Conservation (phyloP, 495 filamentous ascomycete genomes). For the Penicillium bovifimosum region DNA sequence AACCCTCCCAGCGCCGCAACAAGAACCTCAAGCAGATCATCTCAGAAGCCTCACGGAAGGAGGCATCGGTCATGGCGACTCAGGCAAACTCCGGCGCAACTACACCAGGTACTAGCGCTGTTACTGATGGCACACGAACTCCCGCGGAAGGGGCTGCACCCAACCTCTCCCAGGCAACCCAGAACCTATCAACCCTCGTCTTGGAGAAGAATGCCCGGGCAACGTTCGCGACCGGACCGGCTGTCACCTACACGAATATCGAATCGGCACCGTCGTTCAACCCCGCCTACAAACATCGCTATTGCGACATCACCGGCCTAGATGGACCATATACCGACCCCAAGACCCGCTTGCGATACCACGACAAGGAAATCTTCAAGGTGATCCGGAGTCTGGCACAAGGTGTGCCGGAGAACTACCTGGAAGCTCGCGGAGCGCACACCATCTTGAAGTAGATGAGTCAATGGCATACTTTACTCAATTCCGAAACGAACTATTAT, state of each 20-base stretch:
- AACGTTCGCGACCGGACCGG: slow-evolving; percentile 49
- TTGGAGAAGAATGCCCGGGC: slow-evolving; percentile 63
- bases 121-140: slow-evolving; percentile 49
- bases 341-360: slow-evolving; percentile 85
- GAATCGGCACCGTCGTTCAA: slow-evolving; percentile 81
- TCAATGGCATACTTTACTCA: background rate
- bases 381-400: slow-evolving; percentile 71
- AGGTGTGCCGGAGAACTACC: slow-evolving; percentile 75
- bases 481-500: background rate
- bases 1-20: slow-evolving; percentile 87
- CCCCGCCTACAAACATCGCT: slow-evolving; percentile 67
- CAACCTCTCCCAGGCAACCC: slow-evolving; percentile 77
- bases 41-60: slow-evolving; percentile 79
- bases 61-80: slow-evolving; percentile 71
- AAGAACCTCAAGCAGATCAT: slow-evolving; percentile 97
- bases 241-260: slow-evolving; percentile 90
- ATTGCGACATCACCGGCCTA: slow-evolving; percentile 93
- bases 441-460: slow-evolving; percentile 73
- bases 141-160: slow-evolving; percentile 52
- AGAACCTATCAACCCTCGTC: slow-evolving; percentile 77
- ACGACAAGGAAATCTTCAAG: slow-evolving; percentile 82
- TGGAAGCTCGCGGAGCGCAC: slow-evolving; percentile 86
- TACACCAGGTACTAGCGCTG: slow-evolving; percentile 59
- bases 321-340: slow-evolving; percentile 86
- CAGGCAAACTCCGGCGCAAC: slow-evolving; percentile 76